Percentiles rank a stretch among this genome's conserved stretches.
Evolutionary conservation across 148 eudicot genomes (phyloP).

Genomic region (Cornus controversa): DNA sequence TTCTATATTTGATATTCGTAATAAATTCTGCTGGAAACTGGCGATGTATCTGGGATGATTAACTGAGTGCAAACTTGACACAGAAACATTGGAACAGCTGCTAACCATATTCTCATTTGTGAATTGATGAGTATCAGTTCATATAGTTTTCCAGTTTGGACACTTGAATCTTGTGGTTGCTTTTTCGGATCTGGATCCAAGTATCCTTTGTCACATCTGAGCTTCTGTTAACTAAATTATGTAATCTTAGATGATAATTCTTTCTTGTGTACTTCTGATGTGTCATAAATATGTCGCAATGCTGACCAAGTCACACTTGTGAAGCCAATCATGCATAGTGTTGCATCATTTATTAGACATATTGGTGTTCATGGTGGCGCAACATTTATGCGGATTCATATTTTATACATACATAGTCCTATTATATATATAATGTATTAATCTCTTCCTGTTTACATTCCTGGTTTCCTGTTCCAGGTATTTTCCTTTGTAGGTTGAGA

Average conservation of each 20-base stretch:
- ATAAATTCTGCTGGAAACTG: too few species aligned
- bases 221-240: not conserved
- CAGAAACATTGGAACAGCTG: not conserved
- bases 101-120: not conserved
- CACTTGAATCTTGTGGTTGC: not conserved
- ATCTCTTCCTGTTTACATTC: not conserved
- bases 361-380: not conserved
- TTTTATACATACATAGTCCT: not conserved
- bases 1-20: not conserved
- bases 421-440: not conserved
- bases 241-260: not conserved
- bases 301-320: conserved; percentile 2
- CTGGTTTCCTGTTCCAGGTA: not conserved
- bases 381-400: not conserved
- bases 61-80: not conserved
- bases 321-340: conserved; percentile 2
- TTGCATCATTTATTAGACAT: not conserved
- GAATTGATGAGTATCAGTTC: not conserved
- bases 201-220: not conserved
- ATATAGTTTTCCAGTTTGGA: not conserved
- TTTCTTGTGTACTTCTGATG: not conserved
- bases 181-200: not conserved
- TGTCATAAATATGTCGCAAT: not conserved
- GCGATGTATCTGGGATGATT: not conserved
- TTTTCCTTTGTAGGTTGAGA: not conserved